phyloP scores from a whole-genome alignment of 148 eudicot species.

The Suaeda aralocaspica region DNA sequence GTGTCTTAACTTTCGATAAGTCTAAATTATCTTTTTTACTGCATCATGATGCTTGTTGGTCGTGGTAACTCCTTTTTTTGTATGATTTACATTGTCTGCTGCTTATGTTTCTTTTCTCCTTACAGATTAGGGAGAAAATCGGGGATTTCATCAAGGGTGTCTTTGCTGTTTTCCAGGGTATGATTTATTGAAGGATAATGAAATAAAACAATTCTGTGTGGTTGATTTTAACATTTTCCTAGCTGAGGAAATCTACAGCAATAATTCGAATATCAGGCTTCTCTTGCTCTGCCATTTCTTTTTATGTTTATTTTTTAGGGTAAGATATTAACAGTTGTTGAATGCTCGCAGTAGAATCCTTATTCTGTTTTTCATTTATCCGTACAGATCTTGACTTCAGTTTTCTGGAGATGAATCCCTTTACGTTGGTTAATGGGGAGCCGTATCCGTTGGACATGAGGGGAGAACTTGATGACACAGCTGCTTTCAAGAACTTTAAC shows the following conservation, averaged over 20 bases:
- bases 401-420: conserved; percentile 80
- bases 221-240: background rate
- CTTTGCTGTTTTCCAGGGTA: conserved; percentile 73
- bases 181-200: background rate
- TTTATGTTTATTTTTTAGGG: background rate
- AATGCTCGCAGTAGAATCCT: no score
- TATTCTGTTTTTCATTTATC: no score
- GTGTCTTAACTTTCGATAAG: background rate
- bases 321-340: no score
- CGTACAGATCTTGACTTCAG: conserved; percentile 60
- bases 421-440: conserved; percentile 62
- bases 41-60: background rate
- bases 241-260: background rate
- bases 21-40: background rate
- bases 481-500: conserved; percentile 71
- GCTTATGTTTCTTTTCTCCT: background rate
- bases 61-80: background rate
- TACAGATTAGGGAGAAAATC: conserved; percentile 62
- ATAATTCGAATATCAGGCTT: background rate
- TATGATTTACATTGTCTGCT: background rate
- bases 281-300: background rate
- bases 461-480: conserved; percentile 81
- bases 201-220: background rate
- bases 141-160: conserved; percentile 64
- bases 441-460: conserved; percentile 76